Base-by-base conservation (phyloP, 352 stramenopile species). In the Thalassiosira livingstoniorum region DNA sequence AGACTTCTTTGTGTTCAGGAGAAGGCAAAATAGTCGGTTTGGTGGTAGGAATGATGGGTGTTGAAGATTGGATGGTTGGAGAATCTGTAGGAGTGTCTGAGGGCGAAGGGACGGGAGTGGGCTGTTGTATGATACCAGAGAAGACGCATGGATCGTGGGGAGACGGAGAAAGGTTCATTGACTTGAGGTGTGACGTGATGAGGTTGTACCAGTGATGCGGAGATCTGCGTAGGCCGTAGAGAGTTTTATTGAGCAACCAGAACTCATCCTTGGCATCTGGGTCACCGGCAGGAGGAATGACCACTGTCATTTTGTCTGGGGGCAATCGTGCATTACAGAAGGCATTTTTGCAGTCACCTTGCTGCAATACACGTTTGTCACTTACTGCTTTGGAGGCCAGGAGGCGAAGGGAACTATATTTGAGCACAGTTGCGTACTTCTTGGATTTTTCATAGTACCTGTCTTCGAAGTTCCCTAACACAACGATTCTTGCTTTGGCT, bases 401-500 rank as follows among this genome's bases (percentile, higher is more conserved):
- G 25, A 65, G 57, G n/a, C 57, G 31, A 45, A 65, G 4, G 5
- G 57, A 65, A 18, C 29, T 43, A 35, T 65, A 65, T 32, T 65
- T 65, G 10, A 65, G 29, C 3, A 65, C 57, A 21, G 57, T 27
- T 3, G 57, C 29, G 18, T 65, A 65, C 2, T 23, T 2, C 23
- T 65, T 11, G 10, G 57, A 65, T 7, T 43, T 39, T 1, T 37
- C 5, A 34, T 45, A 65, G 27, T 27, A 45, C 7, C 29, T 2
- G 57, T 65, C 57, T 23, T 65, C 51, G 32, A 62, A 60, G 60
- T 87, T 87, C 4, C 80, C 69, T 2, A 85, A 53, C 0, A 79
- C 75, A 0, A 87, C 80, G 31, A 85, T 87, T n/a, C 80, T 35
- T 15, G 64, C 78, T 62, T 87, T 87, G 23, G 80, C 80, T 2